A percentile compares a stretch with the other conserved stretches of the same genome.
phyloP scores from a whole-genome alignment of 2,329 filamentous ascomycete species.

The Ceratocystis diversiconidia region DNA sequence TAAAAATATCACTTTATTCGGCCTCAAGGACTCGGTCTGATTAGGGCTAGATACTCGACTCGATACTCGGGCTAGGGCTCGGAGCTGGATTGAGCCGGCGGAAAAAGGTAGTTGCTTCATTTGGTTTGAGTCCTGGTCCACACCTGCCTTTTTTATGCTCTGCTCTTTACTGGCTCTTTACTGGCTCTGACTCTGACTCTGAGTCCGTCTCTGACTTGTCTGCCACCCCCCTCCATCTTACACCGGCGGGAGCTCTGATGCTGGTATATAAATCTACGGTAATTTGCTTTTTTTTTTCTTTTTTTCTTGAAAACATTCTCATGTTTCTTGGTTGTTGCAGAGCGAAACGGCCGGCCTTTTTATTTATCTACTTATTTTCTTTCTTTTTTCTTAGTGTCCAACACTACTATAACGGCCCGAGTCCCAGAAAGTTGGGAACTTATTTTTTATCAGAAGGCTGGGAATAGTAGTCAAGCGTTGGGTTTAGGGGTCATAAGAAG shows the following conservation, averaged over 20 bases:
- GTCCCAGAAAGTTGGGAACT: not conserved
- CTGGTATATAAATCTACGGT: not conserved
- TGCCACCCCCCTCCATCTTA: not conserved
- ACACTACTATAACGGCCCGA: constrained; percentile 2
- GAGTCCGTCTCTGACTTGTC: not conserved
- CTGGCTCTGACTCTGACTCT: not conserved
- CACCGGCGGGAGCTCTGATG: not conserved
- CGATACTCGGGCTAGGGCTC: not conserved
- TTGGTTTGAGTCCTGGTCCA: not conserved
- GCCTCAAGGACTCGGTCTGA: not conserved
- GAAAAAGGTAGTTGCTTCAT: not conserved
- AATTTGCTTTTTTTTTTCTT: not conserved
- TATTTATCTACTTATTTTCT: too few species aligned
- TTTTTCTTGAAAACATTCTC: not conserved
- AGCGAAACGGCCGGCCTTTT: not conserved
- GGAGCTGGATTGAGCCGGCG: not conserved
- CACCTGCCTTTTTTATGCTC: not conserved
- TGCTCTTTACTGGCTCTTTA: not conserved
- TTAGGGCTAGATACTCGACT: not conserved
- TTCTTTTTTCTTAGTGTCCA: not conserved
- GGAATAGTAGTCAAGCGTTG: not conserved
- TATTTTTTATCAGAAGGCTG: constrained; percentile 6
- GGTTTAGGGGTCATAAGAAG: not conserved
- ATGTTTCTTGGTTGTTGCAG: not conserved
- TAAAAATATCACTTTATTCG: not conserved